Conservation (phyloP, 2,329 filamentous ascomycete species). For the Penicillium griseofulvum region DNA sequence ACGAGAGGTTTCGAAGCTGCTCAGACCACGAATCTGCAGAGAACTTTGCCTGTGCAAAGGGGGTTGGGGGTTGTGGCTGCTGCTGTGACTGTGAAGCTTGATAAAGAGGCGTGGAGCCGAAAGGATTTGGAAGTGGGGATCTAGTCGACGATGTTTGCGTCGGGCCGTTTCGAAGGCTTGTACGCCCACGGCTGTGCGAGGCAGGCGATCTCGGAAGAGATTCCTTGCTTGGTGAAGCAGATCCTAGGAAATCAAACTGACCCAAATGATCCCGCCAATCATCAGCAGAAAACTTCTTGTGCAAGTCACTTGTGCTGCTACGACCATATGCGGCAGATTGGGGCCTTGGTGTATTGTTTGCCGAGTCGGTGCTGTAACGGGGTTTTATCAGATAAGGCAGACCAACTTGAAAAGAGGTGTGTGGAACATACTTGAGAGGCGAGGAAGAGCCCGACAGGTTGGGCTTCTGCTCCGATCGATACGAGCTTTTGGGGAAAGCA, state of each 20-base stretch:
- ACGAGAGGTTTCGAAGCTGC: constrained; percentile 35
- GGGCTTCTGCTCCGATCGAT: constrained; percentile 12
- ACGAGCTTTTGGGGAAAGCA: constrained; percentile 23
- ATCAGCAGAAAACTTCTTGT: constrained; percentile 43
- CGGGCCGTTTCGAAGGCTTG: constrained; percentile 21
- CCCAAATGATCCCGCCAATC: constrained; percentile 42
- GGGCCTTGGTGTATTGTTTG: neutral
- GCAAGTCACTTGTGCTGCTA: constrained; percentile 34
- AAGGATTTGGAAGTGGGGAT: constrained; percentile 21
- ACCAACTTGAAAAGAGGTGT: neutral
- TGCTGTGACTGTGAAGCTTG: constrained; percentile 9
- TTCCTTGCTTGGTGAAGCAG: constrained; percentile 26
- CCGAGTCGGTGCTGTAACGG: constrained; percentile 4
- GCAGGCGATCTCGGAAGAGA: constrained; percentile 17
- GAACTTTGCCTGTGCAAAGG: constrained; percentile 38
- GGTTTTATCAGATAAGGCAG: neutral
- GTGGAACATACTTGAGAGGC: constrained; percentile 15
- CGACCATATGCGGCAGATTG: constrained; percentile 29
- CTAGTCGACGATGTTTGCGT: constrained; percentile 16
- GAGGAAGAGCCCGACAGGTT: constrained; percentile 9
- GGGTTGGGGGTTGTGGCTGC: constrained; percentile 24
- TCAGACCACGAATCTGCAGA: constrained; percentile 40
- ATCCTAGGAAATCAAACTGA: constrained; percentile 37
- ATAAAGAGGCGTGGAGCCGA: constrained; percentile 11
- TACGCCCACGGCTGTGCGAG: constrained; percentile 21